Evolutionary conservation across 2,329 filamentous ascomycete genomes (phyloP).

Genomic region (Scedosporium minutisporum): DNA sequence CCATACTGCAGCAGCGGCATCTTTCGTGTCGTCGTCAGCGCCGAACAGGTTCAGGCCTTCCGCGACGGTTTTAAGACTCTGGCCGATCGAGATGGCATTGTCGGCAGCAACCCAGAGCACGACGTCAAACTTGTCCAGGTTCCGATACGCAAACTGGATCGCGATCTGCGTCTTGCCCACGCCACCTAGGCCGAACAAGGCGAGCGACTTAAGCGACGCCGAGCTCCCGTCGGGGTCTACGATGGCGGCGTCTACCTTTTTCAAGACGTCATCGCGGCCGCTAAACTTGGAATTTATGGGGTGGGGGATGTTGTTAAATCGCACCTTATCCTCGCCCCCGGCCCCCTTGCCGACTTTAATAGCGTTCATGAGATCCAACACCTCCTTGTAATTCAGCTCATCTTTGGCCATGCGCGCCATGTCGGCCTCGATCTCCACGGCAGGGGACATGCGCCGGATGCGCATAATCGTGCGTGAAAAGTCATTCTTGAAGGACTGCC

Average conservation of each 20-base stretch:
- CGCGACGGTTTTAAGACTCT: slow-evolving; percentile 14
- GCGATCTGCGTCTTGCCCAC: slow-evolving; percentile 21
- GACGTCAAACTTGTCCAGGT: slow-evolving; percentile 13
- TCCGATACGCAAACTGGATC: slow-evolving; percentile 16
- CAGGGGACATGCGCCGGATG: slow-evolving; percentile 16
- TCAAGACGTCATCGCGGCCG: slow-evolving; percentile 7
- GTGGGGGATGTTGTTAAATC: slow-evolving; percentile 11
- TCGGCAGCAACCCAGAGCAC: slow-evolving; percentile 15
- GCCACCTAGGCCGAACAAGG: slow-evolving; percentile 20
- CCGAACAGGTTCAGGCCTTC: slow-evolving; percentile 7
- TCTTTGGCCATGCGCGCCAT: slow-evolving; percentile 17
- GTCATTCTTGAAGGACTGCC: slow-evolving; percentile 15
- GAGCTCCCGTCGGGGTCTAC: not conserved
- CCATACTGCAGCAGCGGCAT: slow-evolving; percentile 11
- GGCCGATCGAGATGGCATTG: slow-evolving; percentile 13
- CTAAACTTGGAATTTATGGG: slow-evolving; percentile 3
- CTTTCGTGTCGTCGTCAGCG: slow-evolving; percentile 12
- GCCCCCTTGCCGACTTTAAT: slow-evolving; percentile 9
- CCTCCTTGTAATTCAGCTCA: not conserved
- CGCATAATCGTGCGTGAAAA: slow-evolving; percentile 12
- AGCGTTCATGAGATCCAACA: slow-evolving; percentile 10
- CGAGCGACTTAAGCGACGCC: slow-evolving; percentile 14
- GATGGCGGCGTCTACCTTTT: slow-evolving; percentile 3
- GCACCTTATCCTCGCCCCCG: slow-evolving; percentile 2
- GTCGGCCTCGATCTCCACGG: slow-evolving; percentile 19